Evolutionary conservation across 331 rosid genomes (phyloP), one percentile per base, ranked within the genome.

Genomic region (Quercus phellos): DNA sequence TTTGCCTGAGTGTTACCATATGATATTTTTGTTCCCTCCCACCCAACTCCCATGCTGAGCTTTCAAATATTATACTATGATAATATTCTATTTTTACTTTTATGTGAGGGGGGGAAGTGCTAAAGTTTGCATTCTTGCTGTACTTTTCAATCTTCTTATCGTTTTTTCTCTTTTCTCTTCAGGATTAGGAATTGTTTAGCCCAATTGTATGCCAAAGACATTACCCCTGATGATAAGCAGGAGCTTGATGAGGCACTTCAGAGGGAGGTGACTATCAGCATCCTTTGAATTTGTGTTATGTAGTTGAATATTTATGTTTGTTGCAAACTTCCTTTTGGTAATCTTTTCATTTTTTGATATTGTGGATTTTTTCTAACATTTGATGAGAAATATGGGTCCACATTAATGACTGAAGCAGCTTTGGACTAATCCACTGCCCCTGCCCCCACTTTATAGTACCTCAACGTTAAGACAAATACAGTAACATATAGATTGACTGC

Each of bases 211-310:
- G 96, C 96, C 58, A 91, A 90, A 84, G 99, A 93, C 78, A 91
- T 93, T 38, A 95, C 99, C 81, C 98, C 99, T 64, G 99, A 95
- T 87, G 99, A 93, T 81, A 95, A 93, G 89, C 96, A 93, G 80
- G 99, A 95, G 86, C 96, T 95, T 63, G 98, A 95, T 79, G 98
- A 95, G 89, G 89, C 96, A 13, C 94, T 95, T 43, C 99, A 91
- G 78, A 88, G 99, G 83, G 99, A 95, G 98, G 99, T 93, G 70
- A 80, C 81, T 68, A 4, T 78, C 81, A 81, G 74, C 82, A 67
- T 21, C 77, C 38, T 77, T 63, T 70, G 60, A 19, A 63, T 19
- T 77, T 78, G 10, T 54, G 30, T 11, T 17, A 12, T 1, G 12
- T 54, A 46, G 53, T 46, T 46, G 17, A 46, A 46, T 55, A 10